Base-by-base conservation (phyloP, 2,329 filamentous ascomycete species). In the Botrytis medusae region DNA sequence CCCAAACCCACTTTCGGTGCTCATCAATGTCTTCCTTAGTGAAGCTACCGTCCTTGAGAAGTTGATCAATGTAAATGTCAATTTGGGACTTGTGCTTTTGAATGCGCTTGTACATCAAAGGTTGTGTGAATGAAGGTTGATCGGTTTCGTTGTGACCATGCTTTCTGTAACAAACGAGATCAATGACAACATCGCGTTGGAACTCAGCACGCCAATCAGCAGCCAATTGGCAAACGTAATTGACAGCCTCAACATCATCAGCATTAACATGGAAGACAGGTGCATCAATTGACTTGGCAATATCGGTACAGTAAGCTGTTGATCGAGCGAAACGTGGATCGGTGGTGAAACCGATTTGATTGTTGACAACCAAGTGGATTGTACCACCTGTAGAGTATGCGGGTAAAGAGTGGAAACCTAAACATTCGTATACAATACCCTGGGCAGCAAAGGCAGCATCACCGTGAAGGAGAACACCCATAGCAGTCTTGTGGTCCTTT, bases 1-100 rank as follows among this genome's bases (percentile, higher is more conserved):
- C 93, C 96, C 95, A 99, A 74, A 98, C 96, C 96, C 96, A 99
- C 83, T 97, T 93, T 88, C 97, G 97, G 88, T 99, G 96, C 87
- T 99, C 96, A 74, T 99, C 95, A 74, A 99, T 92, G 82, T 99
- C 96, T 80, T 96, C 95, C 86, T 97, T 95, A 78, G 93, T 97
- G 85, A 99, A 99, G 71, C 93, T 97, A 79, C 95, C 94, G 81
- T 98, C 95, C 76, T 94, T 87, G 61, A 98, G 87, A 71, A 99
- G 91, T 87, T 97, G 93, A 81, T 97, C 89, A 78, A 96, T 89
- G 82, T 99, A 99, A 80, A 93, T 93, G 81, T 97, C 92, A 74
- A 99, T 91, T 82, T 96, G 93, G 63, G 92, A 90, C 77, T 92
- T 88, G 83, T 98, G 94, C 74, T 91, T 88, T 78, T 91, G 89